A percentile compares a stretch with the other conserved stretches of the same genome.
Evolutionary conservation across 305 asterid species (phyloP).

Genomic region (Stenogyne calaminthoides): DNA sequence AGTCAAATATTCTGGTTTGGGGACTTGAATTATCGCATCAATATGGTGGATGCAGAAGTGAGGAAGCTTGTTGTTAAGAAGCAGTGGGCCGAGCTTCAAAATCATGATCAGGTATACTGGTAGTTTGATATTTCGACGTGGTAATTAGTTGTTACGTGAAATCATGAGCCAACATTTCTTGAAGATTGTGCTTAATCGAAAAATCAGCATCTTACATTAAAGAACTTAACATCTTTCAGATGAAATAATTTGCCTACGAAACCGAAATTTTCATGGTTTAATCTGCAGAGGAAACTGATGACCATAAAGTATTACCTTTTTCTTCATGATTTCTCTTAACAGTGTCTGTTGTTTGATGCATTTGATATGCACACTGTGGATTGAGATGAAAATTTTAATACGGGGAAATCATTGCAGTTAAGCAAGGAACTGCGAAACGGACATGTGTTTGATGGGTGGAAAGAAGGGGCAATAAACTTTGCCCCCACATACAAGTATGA

Average conservation of each 20-base stretch:
- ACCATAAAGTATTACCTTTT: not conserved
- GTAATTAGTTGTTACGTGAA: not conserved
- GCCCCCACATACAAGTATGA: constrained; percentile 95
- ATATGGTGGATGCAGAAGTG: constrained; percentile 59
- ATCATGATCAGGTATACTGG: constrained; percentile 59
- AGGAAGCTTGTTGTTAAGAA: constrained; percentile 62
- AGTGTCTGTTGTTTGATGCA: not conserved
- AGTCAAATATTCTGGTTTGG: constrained; percentile 96
- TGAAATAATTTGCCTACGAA: not conserved
- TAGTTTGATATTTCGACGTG: not conserved
- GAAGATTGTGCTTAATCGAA: not conserved
- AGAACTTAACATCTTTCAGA: not conserved
- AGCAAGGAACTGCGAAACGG: constrained; percentile 68
- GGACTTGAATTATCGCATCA: constrained; percentile 80
- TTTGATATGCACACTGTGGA: not conserved
- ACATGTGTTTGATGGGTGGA: constrained; percentile 83
- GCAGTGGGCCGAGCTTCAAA: constrained; percentile 73
- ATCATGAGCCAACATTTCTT: not conserved
- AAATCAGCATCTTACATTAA: not conserved
- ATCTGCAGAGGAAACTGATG: not conserved
- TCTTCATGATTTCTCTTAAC: not conserved
- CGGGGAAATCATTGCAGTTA: constrained; percentile 48
- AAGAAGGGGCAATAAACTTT: constrained; percentile 76
- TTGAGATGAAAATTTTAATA: constrained; percentile 16
- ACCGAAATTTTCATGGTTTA: not conserved